Base-by-base conservation (phyloP, 2,329 filamentous ascomycete species). In the Chalaropsis thielavioides region DNA sequence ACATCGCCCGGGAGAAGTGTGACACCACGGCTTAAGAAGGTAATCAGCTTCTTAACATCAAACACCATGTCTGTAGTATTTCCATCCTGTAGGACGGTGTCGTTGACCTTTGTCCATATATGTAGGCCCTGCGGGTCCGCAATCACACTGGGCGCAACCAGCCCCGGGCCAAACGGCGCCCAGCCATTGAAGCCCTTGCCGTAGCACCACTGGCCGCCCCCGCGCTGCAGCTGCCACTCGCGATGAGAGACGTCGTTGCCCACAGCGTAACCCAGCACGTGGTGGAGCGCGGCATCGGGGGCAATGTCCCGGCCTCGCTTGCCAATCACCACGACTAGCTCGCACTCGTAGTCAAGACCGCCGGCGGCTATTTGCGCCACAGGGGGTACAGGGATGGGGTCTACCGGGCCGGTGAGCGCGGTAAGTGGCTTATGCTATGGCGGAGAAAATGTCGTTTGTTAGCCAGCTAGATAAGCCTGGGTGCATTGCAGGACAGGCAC, bases 231-330 rank as follows among this genome's bases (percentile, higher is more conserved):
- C 74, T 90, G 87, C 85, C 87, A 91, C 69, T 89, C 86, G 49
- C 88, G 83, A 74, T 90, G 87, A 11, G 85, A 89, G n/a, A 92
- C 81, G 72, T 92, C 89, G 74, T 92, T 89, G 64, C 88, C 87
- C 41, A 89, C 81, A 1, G 84, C 79, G 72, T 91, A 92, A 4
- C 89, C 89, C 1, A 90, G 77, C 2, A 92, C 86, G 70, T 89
- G 85, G 63, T 85, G 76, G n/a, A 91, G 76, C 0, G 88, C 88
- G 24, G 82, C 74, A 1, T 78, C 77, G 74, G 88, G 85, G 1
- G 83, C 73, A 13, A 92, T 84, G 71, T 90, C 80, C 54, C 77
- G 75, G 67, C 84, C 86, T 67, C 81, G 76, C 73, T 85, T 86
- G 27, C 87, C 86, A 68, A 92, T 89, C 8, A 92, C 78, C 44